Evolutionary conservation across 2,329 filamentous ascomycete genomes (phyloP).

Genomic region (Dothiorella sarmentorum): DNA sequence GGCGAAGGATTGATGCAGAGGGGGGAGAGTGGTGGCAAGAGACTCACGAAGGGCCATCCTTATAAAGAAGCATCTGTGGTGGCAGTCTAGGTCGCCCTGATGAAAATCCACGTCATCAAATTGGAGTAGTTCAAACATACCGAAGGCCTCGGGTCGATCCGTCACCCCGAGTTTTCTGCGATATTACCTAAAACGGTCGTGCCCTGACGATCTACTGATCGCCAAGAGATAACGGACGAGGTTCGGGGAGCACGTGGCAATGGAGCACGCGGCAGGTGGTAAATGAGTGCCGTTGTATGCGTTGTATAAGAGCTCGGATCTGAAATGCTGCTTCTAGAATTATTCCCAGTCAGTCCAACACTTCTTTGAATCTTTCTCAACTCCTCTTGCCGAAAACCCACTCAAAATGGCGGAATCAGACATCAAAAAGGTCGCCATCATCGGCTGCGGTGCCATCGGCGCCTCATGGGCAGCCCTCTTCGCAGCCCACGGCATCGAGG

Average conservation of each 20-base stretch:
- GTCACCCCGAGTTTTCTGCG: slow-evolving; percentile 2
- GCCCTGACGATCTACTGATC: neutral
- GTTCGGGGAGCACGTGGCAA: neutral
- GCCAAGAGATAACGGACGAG: slow-evolving; percentile 13
- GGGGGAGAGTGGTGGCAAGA: neutral
- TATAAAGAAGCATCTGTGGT: neutral
- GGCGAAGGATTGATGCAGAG: neutral
- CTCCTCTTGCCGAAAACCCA: neutral
- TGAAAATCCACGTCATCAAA: neutral
- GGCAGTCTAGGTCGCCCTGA: neutral
- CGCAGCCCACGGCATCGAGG: slow-evolving; percentile 36
- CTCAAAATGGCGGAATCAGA: neutral
- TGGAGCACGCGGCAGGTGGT: too few relatives aligned
- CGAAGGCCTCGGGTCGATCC: neutral
- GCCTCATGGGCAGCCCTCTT: slow-evolving; percentile 44
- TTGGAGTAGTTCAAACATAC: neutral
- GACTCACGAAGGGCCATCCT: neutral
- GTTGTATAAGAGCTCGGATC: too few relatives aligned
- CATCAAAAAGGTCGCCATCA: slow-evolving; percentile 30
- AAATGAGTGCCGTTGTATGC: neutral
- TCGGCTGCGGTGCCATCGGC: slow-evolving; percentile 41
- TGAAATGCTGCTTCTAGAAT: too few relatives aligned
- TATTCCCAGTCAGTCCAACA: too few relatives aligned
- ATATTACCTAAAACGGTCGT: slow-evolving; percentile 1
- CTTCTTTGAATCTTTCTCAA: neutral